Evolutionary conservation across 2,329 filamentous ascomycete genomes (phyloP).

Genomic region (Apiospora phragmitis): DNA sequence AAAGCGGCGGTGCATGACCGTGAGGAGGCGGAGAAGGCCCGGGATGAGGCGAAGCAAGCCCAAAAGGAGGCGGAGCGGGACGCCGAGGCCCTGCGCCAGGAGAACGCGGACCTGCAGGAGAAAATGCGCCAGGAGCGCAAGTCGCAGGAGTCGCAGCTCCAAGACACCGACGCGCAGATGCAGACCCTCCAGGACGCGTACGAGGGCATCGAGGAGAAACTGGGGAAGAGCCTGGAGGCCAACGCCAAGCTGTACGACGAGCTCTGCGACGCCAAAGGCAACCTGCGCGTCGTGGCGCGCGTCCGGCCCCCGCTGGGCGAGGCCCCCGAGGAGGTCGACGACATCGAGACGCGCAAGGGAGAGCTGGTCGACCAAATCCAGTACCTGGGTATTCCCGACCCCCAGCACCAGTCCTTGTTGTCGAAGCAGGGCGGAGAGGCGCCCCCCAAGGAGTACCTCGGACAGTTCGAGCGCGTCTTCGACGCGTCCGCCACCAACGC

Average conservation of each 20-base stretch:
- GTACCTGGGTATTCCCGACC: not conserved
- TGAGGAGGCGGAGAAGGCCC: not conserved
- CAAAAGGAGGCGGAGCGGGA: not conserved
- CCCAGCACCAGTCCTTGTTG: not conserved
- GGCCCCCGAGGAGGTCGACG: not conserved
- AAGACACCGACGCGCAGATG: not conserved
- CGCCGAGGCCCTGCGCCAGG: not conserved
- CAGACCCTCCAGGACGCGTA: not conserved
- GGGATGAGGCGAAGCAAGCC: not conserved
- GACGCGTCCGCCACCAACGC: conserved; percentile 4
- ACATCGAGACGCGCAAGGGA: not conserved
- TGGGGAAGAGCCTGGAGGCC: not conserved
- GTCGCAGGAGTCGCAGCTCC: not conserved
- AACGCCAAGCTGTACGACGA: conserved; percentile 9
- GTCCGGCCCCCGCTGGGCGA: conserved; percentile 11
- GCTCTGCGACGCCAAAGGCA: conserved; percentile 10
- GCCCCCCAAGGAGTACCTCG: not conserved
- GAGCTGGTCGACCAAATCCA: not conserved
- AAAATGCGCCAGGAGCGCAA: not conserved
- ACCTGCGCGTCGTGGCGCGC: conserved; percentile 13
- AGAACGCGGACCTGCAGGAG: not conserved
- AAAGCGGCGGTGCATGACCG: too few species aligned
- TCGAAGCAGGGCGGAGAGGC: not conserved
- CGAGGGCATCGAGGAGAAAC: not conserved
- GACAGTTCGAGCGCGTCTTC: conserved; percentile 14